phyloP scores from a whole-genome alignment of 352 stramenopile genomes.

The Salisapilia sapeloensis region DNA sequence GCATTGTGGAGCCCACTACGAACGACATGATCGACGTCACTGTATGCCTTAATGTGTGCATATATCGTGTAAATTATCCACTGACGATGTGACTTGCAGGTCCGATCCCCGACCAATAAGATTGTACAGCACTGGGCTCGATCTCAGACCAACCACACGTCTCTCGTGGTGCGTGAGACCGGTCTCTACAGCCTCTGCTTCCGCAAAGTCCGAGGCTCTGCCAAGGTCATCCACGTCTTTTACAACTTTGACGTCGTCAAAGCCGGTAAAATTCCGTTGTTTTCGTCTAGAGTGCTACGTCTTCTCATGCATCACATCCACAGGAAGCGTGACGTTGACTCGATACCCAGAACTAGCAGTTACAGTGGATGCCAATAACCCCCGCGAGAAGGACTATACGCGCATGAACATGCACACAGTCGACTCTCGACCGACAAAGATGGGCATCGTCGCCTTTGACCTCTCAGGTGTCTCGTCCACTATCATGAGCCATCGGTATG shows the following conservation, averaged over 20 bases:
- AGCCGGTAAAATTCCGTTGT: slow-evolving; percentile 7
- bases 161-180: slow-evolving; percentile 39
- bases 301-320: too few species aligned
- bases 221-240: slow-evolving; percentile 34
- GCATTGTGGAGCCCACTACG: slow-evolving; percentile 24
- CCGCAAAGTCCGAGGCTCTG: slow-evolving; percentile 35
- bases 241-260: slow-evolving; percentile 77
- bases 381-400: slow-evolving; percentile 28
- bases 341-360: slow-evolving; percentile 42
- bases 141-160: slow-evolving; percentile 40
- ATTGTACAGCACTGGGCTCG: slow-evolving; percentile 33
- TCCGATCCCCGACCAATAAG: slow-evolving; percentile 33
- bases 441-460: slow-evolving; percentile 58
- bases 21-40: slow-evolving; percentile 35
- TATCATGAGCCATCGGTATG: slow-evolving; percentile 26
- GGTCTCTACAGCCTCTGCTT: slow-evolving; percentile 73
- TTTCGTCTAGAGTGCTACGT: not conserved
- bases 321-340: slow-evolving; percentile 25
- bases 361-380: slow-evolving; percentile 26
- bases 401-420: slow-evolving; percentile 28
- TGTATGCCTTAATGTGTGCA: slow-evolving; percentile 6
- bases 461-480: slow-evolving; percentile 42
- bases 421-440: slow-evolving; percentile 21
- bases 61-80: not conserved
- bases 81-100: slow-evolving; percentile 6